Evolutionary conservation across 805 yeast species (phyloP).

Genomic region (Ogataea corticis): DNA sequence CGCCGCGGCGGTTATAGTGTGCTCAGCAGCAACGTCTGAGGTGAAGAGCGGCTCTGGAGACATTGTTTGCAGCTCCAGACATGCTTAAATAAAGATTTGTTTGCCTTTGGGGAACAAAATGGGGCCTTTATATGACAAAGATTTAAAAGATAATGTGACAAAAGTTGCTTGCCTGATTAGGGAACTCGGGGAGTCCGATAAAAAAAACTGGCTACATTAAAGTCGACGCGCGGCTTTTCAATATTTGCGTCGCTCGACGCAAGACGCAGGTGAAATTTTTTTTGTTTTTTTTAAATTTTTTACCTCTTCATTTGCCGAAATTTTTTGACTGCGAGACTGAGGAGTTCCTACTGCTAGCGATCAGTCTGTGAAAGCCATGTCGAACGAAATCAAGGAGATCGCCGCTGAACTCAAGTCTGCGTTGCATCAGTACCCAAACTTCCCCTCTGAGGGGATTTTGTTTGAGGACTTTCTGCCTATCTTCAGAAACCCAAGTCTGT

Average conservation of each 20-base stretch:
- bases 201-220: not conserved
- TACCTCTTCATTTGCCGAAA: not conserved
- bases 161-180: slow-evolving; percentile 2
- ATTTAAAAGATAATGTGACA: not conserved
- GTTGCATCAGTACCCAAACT: slow-evolving; percentile 82
- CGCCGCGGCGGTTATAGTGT: not conserved
- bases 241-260: slow-evolving; percentile 2
- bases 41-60: slow-evolving; percentile 1
- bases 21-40: not conserved
- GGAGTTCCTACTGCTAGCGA: too few species aligned
- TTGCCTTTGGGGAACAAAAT: not conserved
- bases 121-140: not conserved
- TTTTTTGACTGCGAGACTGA: not conserved
- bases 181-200: slow-evolving; percentile 8
- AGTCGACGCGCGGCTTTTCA: too few species aligned
- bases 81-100: not conserved
- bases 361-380: not conserved
- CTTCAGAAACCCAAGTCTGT: slow-evolving; percentile 77
- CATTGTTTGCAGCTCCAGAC: not conserved
- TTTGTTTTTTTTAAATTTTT: not conserved
- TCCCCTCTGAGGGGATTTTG: slow-evolving; percentile 88
- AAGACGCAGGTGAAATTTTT: not conserved
- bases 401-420: slow-evolving; percentile 54
- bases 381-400: slow-evolving; percentile 28
- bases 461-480: slow-evolving; percentile 97